These are phyloP conservation scores for Sphenostylis stenocarpa DNA, from an alignment of 306 rosid species.

Conservation along the genomic window DNA sequence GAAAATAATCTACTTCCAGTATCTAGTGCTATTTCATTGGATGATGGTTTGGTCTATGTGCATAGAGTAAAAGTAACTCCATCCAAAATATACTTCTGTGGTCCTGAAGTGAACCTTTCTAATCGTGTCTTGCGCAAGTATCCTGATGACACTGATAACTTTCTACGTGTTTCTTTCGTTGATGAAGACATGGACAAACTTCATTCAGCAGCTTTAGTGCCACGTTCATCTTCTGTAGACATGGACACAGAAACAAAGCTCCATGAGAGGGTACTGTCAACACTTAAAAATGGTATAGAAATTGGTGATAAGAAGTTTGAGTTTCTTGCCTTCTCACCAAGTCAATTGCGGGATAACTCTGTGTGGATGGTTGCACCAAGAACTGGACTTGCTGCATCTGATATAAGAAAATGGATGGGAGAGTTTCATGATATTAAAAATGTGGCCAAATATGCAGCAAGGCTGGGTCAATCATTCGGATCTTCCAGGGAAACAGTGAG, in stretches of 20 bases:
- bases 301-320: constrained; percentile 74
- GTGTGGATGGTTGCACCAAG: constrained; percentile 88
- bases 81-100: constrained; percentile 55
- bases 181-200: constrained; percentile 72
- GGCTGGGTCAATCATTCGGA: constrained; percentile 85
- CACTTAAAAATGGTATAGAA: constrained; percentile 60
- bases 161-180: constrained; percentile 75
- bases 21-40: constrained; percentile 43
- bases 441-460: constrained; percentile 91
- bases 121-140: constrained; percentile 71
- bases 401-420: constrained; percentile 74
- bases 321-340: constrained; percentile 84
- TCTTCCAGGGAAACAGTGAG: constrained; percentile 77
- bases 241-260: constrained; percentile 53
- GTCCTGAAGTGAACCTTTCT: constrained; percentile 84
- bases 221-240: constrained; percentile 25
- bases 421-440: constrained; percentile 60
- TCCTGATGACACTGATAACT: constrained; percentile 49
- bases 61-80: constrained; percentile 76
- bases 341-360: constrained; percentile 79
- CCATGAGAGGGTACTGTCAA: constrained; percentile 56
- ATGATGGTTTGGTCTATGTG: constrained; percentile 67
- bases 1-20: constrained; percentile 28
- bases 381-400: constrained; percentile 39
- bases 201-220: constrained; percentile 60